Evolutionary conservation across 1,139 yeast genomes (phyloP).

Genomic region (Magnusiomyces tetraspermus): DNA sequence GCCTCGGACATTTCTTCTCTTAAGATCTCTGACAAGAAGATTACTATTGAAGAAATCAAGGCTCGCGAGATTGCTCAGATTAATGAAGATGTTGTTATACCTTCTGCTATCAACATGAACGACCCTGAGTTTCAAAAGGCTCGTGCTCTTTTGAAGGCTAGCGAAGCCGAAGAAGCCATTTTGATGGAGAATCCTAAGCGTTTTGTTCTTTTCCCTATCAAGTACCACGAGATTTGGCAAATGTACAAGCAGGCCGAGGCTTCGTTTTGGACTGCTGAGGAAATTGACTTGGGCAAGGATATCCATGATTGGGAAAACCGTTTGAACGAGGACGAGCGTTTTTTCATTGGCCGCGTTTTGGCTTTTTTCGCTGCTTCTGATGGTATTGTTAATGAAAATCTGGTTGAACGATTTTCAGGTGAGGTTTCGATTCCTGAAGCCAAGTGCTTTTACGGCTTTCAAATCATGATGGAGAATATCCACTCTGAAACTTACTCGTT

Average conservation of each 20-base stretch:
- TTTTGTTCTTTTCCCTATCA: constrained; percentile 93
- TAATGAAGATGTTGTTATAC: constrained; percentile 16
- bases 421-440: constrained; percentile 98
- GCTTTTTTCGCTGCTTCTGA: constrained; percentile 99
- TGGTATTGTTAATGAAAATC: constrained; percentile 94
- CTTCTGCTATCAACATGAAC: not conserved
- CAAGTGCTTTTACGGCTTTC: constrained; percentile 97
- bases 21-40: not conserved
- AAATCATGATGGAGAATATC: constrained; percentile 98
- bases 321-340: constrained; percentile 82
- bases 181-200: constrained; percentile 78
- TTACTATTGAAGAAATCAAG: constrained; percentile 11
- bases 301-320: constrained; percentile 78
- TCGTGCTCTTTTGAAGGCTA: constrained; percentile 46
- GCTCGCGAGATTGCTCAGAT: constrained; percentile 16
- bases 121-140: constrained; percentile 19
- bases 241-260: constrained; percentile 99
- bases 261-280: constrained; percentile 99
- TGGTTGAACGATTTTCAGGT: constrained; percentile 93
- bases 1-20: not conserved
- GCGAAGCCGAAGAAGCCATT: constrained; percentile 84
- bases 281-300: constrained; percentile 91
- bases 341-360: constrained; percentile 77
- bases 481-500: constrained; percentile 96
- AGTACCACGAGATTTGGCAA: constrained; percentile 97